Evolutionary conservation across 805 yeast genomes (phyloP), one percentile per base, ranked within the genome.

Genomic region (Wickerhamiella qilinensis): DNA sequence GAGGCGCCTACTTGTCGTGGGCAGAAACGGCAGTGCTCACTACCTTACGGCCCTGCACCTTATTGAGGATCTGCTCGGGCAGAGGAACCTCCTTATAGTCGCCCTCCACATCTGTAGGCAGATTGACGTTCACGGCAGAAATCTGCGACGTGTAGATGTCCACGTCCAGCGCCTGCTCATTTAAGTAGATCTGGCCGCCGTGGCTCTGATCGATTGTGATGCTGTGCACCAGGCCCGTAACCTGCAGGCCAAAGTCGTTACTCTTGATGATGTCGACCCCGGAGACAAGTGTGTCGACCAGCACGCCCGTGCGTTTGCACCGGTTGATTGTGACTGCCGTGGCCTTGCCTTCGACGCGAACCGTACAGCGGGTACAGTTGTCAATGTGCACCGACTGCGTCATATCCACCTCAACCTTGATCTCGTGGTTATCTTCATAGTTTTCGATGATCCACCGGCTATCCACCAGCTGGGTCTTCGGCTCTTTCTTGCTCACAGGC

Each of bases 61-160:
- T 65, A 59, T 84, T 94, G 53, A 73, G 72, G 59, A 91, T 69
- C 63, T 91, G 98, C 60, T 91, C 99, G 7, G 97, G 95, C 31
- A 81, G 71, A 7, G 94, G 76, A 39, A 74, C 62, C 59, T 91
- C 99, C 38, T 66, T 71, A 59, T 70, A 76, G 56, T 88, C 79
- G 34, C 67, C 72, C 29, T 74, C 83, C 18, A 68, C 77, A 14
- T 65, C 71, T 35, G 69, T 69, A 20, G 94, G 94, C 33, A 83
- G 68, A 53, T 86, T 83, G 48, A 91, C 66, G 57, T 91, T 91
- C 57, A 91, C 64, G 3, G 93, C 71, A 1, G 96, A 80, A 14
- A 93, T 72, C 38, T 82, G 75, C 35, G 93, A 77, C 2, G 95
- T 80, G 60, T 75, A 83, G 34, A 91, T 64, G 52, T 84, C 93